These are phyloP conservation scores for Trichosporon coremiiforme DNA, from an alignment of 1,284 basidiomycete species.

Conservation along the genomic window DNA sequence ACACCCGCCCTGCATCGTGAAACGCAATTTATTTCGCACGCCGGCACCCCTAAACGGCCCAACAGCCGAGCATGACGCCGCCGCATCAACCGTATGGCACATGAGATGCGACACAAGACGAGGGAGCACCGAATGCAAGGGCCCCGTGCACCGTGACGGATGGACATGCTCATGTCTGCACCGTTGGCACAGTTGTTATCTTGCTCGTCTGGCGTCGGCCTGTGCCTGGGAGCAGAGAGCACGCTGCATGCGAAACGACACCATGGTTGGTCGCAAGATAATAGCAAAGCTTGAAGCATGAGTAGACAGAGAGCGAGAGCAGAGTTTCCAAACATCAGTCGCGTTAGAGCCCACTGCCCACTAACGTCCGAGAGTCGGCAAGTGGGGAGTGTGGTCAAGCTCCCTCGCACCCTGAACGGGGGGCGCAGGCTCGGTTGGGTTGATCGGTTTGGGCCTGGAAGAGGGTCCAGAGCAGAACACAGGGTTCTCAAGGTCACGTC, in stretches of 20 bases:
- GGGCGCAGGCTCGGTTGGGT: neutral
- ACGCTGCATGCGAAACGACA: too few species aligned
- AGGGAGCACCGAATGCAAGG: neutral
- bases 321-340: neutral
- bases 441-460: neutral
- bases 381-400: neutral
- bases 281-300: neutral
- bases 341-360: neutral
- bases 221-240: neutral
- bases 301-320: neutral
- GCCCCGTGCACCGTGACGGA: neutral
- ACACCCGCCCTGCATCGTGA: neutral
- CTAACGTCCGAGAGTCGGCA: neutral
- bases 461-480: neutral
- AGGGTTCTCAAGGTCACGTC: neutral
- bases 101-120: neutral
- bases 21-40: slow-evolving; percentile 4
- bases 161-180: neutral
- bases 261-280: too few species aligned
- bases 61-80: neutral
- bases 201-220: neutral
- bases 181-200: neutral
- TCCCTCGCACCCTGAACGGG: too few species aligned
- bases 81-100: neutral
- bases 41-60: neutral